Percentiles rank a stretch among this genome's conserved stretches.
Evolutionary conservation across 352 stramenopile species (phyloP).

Genomic region (Saprolegnia diclina): DNA sequence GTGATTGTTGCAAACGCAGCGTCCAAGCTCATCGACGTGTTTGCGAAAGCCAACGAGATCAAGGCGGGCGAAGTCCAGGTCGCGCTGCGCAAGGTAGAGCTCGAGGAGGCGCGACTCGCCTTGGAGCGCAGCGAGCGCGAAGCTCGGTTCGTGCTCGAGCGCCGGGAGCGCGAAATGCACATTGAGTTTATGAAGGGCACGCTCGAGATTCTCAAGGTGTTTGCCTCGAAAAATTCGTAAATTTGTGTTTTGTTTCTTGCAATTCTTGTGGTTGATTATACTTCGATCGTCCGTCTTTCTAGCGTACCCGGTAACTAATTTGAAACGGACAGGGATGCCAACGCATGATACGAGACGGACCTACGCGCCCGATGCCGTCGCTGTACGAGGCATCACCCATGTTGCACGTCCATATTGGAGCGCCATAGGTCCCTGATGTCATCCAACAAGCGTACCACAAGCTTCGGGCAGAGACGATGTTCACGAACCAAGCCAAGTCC

Average conservation of each 20-base stretch:
- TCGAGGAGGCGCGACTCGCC: background rate
- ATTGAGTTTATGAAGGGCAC: background rate
- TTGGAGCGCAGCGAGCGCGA: background rate
- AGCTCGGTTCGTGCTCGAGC: background rate
- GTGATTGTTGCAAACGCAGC: background rate
- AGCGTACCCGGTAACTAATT: no score
- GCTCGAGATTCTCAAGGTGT: background rate
- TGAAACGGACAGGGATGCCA: no score
- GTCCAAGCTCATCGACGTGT: background rate
- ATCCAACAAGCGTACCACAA: background rate
- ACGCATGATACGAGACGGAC: no score
- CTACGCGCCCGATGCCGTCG: no score
- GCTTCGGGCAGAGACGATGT: background rate
- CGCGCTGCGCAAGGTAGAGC: background rate
- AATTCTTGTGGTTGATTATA: no score
- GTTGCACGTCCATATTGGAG: background rate
- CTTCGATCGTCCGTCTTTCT: no score
- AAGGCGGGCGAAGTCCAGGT: background rate
- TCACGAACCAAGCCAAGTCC: background rate
- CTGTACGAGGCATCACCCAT: background rate
- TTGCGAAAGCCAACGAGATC: background rate
- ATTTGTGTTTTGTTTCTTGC: no score
- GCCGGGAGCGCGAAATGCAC: background rate
- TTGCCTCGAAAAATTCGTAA: background rate
- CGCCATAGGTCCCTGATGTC: background rate